Conservation (phyloP, 2,329 filamentous ascomycete species). For the Colletotrichum abscissum region DNA sequence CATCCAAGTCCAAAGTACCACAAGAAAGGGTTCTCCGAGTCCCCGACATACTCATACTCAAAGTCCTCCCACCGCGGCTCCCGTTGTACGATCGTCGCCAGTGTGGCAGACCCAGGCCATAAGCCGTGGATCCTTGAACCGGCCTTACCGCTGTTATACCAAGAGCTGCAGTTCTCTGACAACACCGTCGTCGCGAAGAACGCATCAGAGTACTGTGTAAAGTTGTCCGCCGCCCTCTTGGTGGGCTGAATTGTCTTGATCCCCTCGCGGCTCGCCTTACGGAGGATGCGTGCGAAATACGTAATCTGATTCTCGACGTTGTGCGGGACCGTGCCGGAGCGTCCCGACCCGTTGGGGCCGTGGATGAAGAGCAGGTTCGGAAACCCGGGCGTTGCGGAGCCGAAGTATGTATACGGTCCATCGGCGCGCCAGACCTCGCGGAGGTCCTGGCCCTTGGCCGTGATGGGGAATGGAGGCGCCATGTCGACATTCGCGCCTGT, state of each 20-base stretch:
- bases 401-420: slow-evolving; percentile 75
- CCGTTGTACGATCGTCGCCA: slow-evolving; percentile 67
- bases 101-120: slow-evolving; percentile 76
- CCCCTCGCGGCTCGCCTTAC: slow-evolving; percentile 74
- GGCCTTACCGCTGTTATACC: slow-evolving; percentile 76
- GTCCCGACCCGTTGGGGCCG: slow-evolving; percentile 69
- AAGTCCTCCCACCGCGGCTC: slow-evolving; percentile 69
- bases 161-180: slow-evolving; percentile 73
- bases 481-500: slow-evolving; percentile 74
- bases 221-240: slow-evolving; percentile 71
- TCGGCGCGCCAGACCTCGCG: slow-evolving; percentile 66
- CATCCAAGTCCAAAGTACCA: slow-evolving; percentile 77
- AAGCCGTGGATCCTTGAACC: slow-evolving; percentile 74
- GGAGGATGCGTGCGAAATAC: slow-evolving; percentile 74
- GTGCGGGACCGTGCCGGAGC: slow-evolving; percentile 75
- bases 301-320: slow-evolving; percentile 74
- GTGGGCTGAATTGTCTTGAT: slow-evolving; percentile 71
- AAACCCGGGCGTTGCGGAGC: slow-evolving; percentile 71
- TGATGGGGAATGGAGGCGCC: slow-evolving; percentile 70
- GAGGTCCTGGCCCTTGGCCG: slow-evolving; percentile 64
- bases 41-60: slow-evolving; percentile 58
- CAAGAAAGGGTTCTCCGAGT: slow-evolving; percentile 62
- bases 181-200: slow-evolving; percentile 67
- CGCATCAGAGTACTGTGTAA: slow-evolving; percentile 67
- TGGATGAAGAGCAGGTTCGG: slow-evolving; percentile 75